Conservation (phyloP, 2,329 filamentous ascomycete species). For the Fusarium sp. region DNA sequence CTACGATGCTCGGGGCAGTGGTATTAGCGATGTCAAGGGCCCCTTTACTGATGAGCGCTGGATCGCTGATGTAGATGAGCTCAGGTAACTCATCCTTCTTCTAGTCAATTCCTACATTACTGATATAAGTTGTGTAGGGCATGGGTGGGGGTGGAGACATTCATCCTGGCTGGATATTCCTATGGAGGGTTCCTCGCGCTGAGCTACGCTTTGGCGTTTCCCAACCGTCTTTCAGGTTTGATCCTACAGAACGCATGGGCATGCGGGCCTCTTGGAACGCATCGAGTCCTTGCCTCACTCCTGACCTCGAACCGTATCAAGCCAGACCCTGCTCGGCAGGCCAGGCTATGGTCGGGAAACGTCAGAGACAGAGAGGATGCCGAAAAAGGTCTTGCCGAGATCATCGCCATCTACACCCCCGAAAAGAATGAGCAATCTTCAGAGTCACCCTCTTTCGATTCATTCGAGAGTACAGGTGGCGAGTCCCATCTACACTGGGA, state of each 20-base stretch:
- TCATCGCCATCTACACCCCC: not conserved
- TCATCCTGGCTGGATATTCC: slow-evolving; percentile 8
- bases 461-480: not conserved
- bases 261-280: not conserved
- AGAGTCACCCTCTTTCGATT: not conserved
- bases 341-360: slow-evolving; percentile 8
- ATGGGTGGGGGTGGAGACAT: slow-evolving; percentile 5
- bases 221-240: not conserved
- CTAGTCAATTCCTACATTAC: accelerated
- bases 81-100: not conserved
- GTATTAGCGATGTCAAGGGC: not conserved
- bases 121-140: not conserved
- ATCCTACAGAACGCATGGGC: slow-evolving; percentile 5
- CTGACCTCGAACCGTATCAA: not conserved
- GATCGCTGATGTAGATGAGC: slow-evolving; percentile 6
- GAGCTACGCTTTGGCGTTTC: not conserved
- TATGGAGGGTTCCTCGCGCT: slow-evolving; percentile 15
- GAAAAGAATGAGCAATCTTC: not conserved
- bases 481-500: not conserved
- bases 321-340: slow-evolving; percentile 2
- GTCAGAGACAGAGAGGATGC: not conserved
- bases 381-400: slow-evolving; percentile 4
- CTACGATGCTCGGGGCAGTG: slow-evolving; percentile 13
- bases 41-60: slow-evolving; percentile 17
- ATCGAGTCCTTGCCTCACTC: not conserved